phyloP scores from a whole-genome alignment of 2,329 filamentous ascomycete genomes.

The Xylariaceae sp. region DNA sequence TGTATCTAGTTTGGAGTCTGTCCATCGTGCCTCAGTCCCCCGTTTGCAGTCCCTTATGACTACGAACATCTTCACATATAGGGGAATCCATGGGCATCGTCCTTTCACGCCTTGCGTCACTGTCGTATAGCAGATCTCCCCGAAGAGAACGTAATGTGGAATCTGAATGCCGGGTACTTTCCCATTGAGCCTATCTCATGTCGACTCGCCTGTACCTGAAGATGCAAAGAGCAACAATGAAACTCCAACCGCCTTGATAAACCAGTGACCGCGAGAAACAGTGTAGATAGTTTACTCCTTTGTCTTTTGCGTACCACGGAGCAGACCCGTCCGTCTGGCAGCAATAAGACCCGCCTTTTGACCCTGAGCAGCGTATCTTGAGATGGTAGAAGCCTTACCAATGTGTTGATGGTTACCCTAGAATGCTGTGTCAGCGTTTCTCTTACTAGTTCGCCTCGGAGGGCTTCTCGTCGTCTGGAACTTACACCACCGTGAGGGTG shows the following conservation, averaged over 20 bases:
- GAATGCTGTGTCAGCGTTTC: slow-evolving; percentile 39
- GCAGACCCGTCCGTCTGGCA: slow-evolving; percentile 97
- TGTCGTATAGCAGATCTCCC: slow-evolving; percentile 10
- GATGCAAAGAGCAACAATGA: slow-evolving; percentile 57
- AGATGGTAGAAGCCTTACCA: slow-evolving; percentile 99
- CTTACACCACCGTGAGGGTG: slow-evolving; percentile 90
- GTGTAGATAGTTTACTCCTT: slow-evolving; percentile 80
- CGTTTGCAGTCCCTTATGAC: slow-evolving; percentile 13
- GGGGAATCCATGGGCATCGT: slow-evolving; percentile 4
- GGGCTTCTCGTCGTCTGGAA: slow-evolving; percentile 26
- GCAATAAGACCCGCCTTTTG: slow-evolving; percentile 99
- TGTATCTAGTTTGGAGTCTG: slow-evolving; percentile 11
- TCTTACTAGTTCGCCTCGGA: not conserved
- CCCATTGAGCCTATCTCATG: slow-evolving; percentile 36
- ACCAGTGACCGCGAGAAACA: slow-evolving; percentile 34
- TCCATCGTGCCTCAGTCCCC: slow-evolving; percentile 13
- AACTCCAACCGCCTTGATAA: slow-evolving; percentile 59
- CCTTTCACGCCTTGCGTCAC: slow-evolving; percentile 21
- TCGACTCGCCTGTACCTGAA: slow-evolving; percentile 40
- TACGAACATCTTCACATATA: slow-evolving; percentile 13
- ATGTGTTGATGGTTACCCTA: slow-evolving; percentile 99
- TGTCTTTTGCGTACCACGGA: slow-evolving; percentile 99
- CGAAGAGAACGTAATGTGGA: slow-evolving; percentile 17
- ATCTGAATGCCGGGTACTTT: slow-evolving; percentile 34
- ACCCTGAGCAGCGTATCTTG: slow-evolving; percentile 93